Evolutionary conservation across 2,329 filamentous ascomycete species (phyloP), one percentile per base, ranked within the genome.

Genomic region (Passalora sequoiae): DNA sequence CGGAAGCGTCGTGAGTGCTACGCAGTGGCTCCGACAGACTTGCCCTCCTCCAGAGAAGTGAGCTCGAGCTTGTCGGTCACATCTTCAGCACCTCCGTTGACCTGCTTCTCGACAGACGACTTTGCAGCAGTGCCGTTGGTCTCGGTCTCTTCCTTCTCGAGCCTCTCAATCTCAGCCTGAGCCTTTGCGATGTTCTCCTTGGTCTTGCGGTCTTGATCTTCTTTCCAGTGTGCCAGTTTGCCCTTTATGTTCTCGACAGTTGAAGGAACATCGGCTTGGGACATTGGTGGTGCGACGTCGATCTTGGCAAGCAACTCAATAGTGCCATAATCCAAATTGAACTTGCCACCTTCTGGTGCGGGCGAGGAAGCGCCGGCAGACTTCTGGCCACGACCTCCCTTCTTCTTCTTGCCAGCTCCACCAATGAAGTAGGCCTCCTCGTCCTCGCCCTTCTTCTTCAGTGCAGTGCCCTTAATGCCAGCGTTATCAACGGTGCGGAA

Each of bases 151-250:
- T 96, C 91, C 43, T 76, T 71, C 57, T 83, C 79, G 31, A 97
- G 79, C 56, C 83, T 82, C 64, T 89, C 87, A 51, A 98, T 94
- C 68, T 96, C 89, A 69, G 91, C 91, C 75, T 95, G 85, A 49
- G 92, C 92, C 70, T 96, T 95, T 53, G 88, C 86, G 49, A 97
- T 84, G 75, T 98, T 98, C 92, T 87, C 84, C 66, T 92, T 80
- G 15, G 92, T 98, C 76, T 96, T 88, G 53, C 79, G 75, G 45
- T 84, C 80, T 74, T 97, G 92, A 69, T 95, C 86, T 40, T 78
- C 74, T 76, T 94, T 95, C 89, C 91, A 98, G 68, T 84, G 76
- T 21, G 81, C 81, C 40, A 97, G 76, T 79, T 97, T 97, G 62
- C 81, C 86, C 70, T 91, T 89, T 60, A 97, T 79, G 75, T 95